These are phyloP conservation scores for Xylariaceae sp. DNA, from an alignment of 2,329 filamentous ascomycete species.

Conservation along the genomic window DNA sequence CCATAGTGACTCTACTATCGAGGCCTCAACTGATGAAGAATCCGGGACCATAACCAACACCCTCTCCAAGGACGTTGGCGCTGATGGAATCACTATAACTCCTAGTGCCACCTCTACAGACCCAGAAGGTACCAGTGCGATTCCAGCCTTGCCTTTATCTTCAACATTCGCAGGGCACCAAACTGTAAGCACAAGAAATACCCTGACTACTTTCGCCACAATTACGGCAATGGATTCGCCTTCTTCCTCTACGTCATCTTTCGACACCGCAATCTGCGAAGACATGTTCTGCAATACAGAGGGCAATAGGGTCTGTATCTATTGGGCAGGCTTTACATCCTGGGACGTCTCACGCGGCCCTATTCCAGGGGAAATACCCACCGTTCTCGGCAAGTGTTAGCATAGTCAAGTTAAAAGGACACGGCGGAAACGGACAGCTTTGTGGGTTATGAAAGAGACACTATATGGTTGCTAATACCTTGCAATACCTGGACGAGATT, in stretches of 20 bases:
- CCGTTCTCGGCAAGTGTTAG: conserved; percentile 22
- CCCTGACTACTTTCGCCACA: conserved; percentile 1
- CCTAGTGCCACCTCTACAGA: not conserved
- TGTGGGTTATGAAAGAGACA: not conserved
- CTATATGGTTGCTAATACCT: not conserved
- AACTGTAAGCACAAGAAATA: not conserved
- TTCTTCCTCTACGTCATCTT: conserved; percentile 1
- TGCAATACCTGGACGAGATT: not conserved
- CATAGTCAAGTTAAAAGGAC: not conserved
- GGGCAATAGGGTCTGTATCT: conserved; percentile 25
- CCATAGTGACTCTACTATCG: not conserved
- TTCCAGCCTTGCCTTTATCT: not conserved
- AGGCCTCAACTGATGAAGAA: not conserved
- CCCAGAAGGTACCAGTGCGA: not conserved
- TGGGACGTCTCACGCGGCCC: conserved; percentile 26
- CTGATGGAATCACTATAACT: not conserved
- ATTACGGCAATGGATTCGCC: not conserved
- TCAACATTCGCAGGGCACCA: not conserved
- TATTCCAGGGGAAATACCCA: conserved; percentile 25
- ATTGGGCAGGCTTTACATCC: conserved; percentile 30
- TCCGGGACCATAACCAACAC: not conserved
- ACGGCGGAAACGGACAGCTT: not conserved
- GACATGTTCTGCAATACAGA: conserved; percentile 23
- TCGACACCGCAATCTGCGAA: conserved; percentile 20
- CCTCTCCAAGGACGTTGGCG: not conserved